These are phyloP conservation scores for Saturnispora bothae DNA, from an alignment of 805 yeast species.

Conservation along the genomic window DNA sequence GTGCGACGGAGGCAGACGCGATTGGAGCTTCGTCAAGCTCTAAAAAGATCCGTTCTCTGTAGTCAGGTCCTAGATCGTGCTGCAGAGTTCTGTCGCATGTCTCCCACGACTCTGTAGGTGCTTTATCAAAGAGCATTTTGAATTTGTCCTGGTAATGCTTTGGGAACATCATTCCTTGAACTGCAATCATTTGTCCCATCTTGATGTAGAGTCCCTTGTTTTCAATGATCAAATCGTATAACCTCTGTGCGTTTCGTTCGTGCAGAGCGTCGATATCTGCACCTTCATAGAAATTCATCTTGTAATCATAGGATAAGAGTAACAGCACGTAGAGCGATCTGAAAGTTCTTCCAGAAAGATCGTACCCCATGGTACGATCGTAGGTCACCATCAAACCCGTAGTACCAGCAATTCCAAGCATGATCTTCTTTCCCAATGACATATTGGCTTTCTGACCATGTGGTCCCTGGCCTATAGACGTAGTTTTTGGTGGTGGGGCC, in stretches of 20 bases:
- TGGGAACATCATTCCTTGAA: conserved; percentile 63
- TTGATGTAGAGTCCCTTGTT: conserved; percentile 63
- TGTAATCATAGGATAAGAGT: conserved; percentile 52
- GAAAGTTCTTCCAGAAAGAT: conserved; percentile 40
- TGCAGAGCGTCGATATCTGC: conserved; percentile 46
- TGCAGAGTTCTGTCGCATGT: conserved; percentile 31
- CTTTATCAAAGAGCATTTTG: conserved; percentile 51
- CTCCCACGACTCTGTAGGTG: conserved; percentile 50
- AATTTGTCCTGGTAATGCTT: conserved; percentile 49
- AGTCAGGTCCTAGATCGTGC: conserved; percentile 33
- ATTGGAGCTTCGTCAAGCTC: conserved; percentile 45
- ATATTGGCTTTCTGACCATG: neutral
- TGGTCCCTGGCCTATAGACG: neutral
- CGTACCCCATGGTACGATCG: conserved; percentile 32
- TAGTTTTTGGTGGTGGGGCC: conserved; percentile 2
- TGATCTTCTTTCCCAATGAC: conserved; percentile 6
- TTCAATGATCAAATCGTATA: conserved; percentile 32
- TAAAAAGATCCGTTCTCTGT: conserved; percentile 30
- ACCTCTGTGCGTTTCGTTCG: conserved; percentile 42
- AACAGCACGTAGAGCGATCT: conserved; percentile 39
- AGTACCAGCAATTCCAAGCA: conserved; percentile 11
- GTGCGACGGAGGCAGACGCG: conserved; percentile 71
- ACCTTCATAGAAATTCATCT: conserved; percentile 36
- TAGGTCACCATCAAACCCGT: conserved; percentile 18
- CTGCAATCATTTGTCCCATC: conserved; percentile 70